Base-by-base conservation (phyloP, 495 filamentous ascomycete species). In the Penicillium herquei region DNA sequence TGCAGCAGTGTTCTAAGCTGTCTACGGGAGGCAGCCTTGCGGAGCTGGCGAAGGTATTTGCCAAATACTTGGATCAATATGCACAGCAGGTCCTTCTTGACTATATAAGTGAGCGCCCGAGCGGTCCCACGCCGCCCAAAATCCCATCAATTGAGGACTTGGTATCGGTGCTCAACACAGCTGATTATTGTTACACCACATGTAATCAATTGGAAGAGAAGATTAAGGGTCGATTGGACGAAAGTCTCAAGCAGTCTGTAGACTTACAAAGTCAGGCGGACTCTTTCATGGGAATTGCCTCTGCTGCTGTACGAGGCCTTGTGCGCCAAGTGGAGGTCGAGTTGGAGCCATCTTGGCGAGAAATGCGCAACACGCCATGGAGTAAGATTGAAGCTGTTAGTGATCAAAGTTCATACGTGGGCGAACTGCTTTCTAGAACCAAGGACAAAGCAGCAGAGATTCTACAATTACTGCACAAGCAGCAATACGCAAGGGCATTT, bases 301-400 rank as follows among this genome's bases (percentile, higher is more conserved):
- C 87, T 63, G 89, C 92, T 16, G 90, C 91, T 8, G 87, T 98
- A 9, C 81, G 91, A 35, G 82, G 87, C 5, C 82, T 98, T 47
- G 92, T 97, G 1, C 83, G 88, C 51, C 87, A 85, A 61, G 88
- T 96, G 9, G 91, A 97, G 61, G 54, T 87, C 7, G 86, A 87
- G 21, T 85, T 90, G 58, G 94, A 97, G 56, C 83, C 88, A 3
- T 85, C 84, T 11, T 98, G 92, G 93, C 84, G 93, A 50, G 95
- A 98, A 76, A 98, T 98, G 94, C 88, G 89, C 54, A 96, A 96
- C 65, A 94, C 86, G 0, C 87, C 91, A n/a, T 98, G 94, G 94
- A 87, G 86, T 65, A 90, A 88, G 57, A 87, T 98, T 75, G 95
- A 98, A 59, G 86, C 78, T 54, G 95, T 96, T n/a, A 91, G 89